phyloP scores from a whole-genome alignment of 306 rosid genomes.

The Quercus dentata region DNA sequence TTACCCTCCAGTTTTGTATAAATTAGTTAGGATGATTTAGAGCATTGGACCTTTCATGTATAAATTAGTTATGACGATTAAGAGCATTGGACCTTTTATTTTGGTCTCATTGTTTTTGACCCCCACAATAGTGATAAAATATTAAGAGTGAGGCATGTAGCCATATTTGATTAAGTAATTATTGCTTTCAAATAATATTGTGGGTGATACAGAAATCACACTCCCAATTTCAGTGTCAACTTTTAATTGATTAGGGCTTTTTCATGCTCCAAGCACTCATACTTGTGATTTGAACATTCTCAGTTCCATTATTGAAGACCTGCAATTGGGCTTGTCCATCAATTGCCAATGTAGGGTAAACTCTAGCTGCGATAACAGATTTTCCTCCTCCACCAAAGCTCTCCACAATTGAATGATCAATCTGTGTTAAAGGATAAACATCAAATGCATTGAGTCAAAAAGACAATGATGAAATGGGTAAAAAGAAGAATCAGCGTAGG shows the following conservation, averaged over 20 bases:
- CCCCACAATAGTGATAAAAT: too few species aligned
- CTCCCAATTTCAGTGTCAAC: too few species aligned
- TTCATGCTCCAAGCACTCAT: constrained; percentile 80
- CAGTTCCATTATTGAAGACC: constrained; percentile 65
- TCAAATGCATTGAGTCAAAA: neutral
- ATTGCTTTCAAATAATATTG: too few species aligned
- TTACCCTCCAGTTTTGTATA: too few species aligned
- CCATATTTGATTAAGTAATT: too few species aligned
- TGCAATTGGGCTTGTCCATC: constrained; percentile 42
- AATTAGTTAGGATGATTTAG: too few species aligned
- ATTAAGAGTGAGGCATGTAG: too few species aligned
- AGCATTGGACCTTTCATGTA: too few species aligned
- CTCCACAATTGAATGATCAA: constrained; percentile 78
- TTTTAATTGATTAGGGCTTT: constrained; percentile 42
- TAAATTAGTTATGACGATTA: too few species aligned
- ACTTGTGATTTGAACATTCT: constrained; percentile 45
- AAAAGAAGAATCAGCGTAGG: neutral
- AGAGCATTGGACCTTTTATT: too few species aligned
- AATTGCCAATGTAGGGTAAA: constrained; percentile 74
- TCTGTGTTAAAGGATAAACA: constrained; percentile 32
- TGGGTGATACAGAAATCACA: too few species aligned
- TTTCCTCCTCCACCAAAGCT: constrained; percentile 72
- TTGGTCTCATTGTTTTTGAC: too few species aligned
- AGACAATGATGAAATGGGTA: neutral
- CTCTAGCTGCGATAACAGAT: constrained; percentile 69